Conservation (phyloP, 495 filamentous ascomycete species). For the Talaromyces stipitatus region DNA sequence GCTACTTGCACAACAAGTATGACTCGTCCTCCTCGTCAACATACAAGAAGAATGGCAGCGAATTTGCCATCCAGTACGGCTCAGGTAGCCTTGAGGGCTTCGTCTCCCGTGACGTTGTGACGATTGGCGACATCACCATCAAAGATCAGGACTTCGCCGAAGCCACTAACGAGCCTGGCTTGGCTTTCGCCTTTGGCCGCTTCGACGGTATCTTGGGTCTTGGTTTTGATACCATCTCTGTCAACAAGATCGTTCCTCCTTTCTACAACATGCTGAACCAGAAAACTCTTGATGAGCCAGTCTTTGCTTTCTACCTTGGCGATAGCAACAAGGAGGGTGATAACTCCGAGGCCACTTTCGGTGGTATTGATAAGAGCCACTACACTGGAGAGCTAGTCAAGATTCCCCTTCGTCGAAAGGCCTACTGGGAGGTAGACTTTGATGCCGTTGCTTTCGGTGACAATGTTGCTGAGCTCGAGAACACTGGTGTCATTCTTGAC, state of each 20-base stretch:
- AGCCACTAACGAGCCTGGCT: constrained; percentile 86
- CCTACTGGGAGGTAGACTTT: constrained; percentile 99
- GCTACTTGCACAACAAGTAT: constrained; percentile 95
- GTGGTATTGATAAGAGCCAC: constrained; percentile 79
- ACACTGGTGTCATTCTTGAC: constrained; percentile 94
- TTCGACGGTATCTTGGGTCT: constrained; percentile 98
- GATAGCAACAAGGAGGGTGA: constrained; percentile 64
- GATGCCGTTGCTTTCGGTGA: constrained; percentile 85
- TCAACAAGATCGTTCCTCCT: constrained; percentile 88
- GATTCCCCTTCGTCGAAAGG: constrained; percentile 93
- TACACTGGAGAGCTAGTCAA: constrained; percentile 86
- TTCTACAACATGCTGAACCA: constrained; percentile 96
- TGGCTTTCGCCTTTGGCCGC: constrained; percentile 95
- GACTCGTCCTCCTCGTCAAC: constrained; percentile 83
- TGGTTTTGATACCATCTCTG: constrained; percentile 90
- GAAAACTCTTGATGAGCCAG: constrained; percentile 77
- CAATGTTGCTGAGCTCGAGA: constrained; percentile 74
- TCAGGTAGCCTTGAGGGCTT: constrained; percentile 93
- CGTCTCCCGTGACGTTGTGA: constrained; percentile 76
- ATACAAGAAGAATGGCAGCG: constrained; percentile 88
- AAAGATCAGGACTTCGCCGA: constrained; percentile 91
- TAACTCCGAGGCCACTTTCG: constrained; percentile 83
- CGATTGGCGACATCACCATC: constrained; percentile 82
- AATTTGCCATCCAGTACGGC: constrained; percentile 92
- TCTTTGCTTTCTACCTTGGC: constrained; percentile 95